Base-by-base conservation (phyloP, 495 filamentous ascomycete genomes). In the Penicillium bialowiezense region DNA sequence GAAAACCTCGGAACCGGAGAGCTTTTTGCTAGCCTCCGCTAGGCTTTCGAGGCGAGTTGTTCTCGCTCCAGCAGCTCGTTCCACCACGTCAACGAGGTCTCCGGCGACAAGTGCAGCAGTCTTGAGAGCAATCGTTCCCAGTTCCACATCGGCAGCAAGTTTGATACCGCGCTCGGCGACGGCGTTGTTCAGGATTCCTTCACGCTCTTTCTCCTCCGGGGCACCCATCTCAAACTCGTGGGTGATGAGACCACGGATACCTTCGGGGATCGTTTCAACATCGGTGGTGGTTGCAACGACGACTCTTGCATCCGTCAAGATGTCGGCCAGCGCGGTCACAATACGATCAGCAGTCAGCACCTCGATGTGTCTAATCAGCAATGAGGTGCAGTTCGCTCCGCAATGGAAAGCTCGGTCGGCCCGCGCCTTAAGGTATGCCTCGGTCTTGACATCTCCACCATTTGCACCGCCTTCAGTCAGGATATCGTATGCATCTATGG, bases 21-120 rank as follows among this genome's bases (percentile, higher is more conserved):
- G 53, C n/a, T 62, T 68, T 31, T 71, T 68, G 40, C 56, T 69
- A 1, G 67, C 61, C 41, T 72, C 67, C 1, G 85, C 85, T 5
- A 98, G 72, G 21, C 71, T 64, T 59, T 91, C 87, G 0, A 97
- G 74, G 13, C 93, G 85, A 20, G 79, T 76, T 26, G 77, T 76
- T 51, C 87, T 78, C 1, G 90, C 91, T 6, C 88, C 81, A 8
- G 88, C 69, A 6, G 93, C 93, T 18, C 93, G 81, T 56, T 97
- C 91, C 38, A 97, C 90, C 2, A 98, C 91, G 55, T 98, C 93
- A 6, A 91, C 85, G 24, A 98, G 71, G 64, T 98, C 90, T 10
- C 93, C 92, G 20, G 92, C 93, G 8, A 97, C 93, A 7, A 98
- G 78, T 14, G 93, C 93, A 24, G 93, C 93, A 5, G 93, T 98